A percentile compares a stretch with the other conserved stretches of the same genome.
These are phyloP conservation scores for Aspergillus biplanus DNA, from an alignment of 495 filamentous ascomycete species.

Conservation along the genomic window DNA sequence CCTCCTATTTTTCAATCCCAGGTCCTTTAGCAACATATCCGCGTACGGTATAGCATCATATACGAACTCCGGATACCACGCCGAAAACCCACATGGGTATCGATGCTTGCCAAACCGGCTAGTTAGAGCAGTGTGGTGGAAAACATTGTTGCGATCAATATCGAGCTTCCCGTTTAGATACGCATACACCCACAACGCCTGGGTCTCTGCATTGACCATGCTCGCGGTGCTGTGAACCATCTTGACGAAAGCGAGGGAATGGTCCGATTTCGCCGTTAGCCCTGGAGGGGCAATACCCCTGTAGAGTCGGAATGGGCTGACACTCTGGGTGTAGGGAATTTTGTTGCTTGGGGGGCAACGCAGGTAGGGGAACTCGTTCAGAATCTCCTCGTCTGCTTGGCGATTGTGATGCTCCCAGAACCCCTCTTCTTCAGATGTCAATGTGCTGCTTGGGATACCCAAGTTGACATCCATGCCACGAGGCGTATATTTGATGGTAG, in stretches of 20 bases:
- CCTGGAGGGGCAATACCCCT: slow-evolving; percentile 70
- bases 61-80: slow-evolving; percentile 65
- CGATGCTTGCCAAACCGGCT: slow-evolving; percentile 69
- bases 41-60: slow-evolving; percentile 76
- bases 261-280: slow-evolving; percentile 49
- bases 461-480: slow-evolving; percentile 44
- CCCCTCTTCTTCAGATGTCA: slow-evolving; percentile 24
- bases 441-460: slow-evolving; percentile 37
- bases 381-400: slow-evolving; percentile 67
- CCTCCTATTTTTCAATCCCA: slow-evolving; percentile 53
- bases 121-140: slow-evolving; percentile 61
- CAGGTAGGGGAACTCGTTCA: slow-evolving; percentile 65
- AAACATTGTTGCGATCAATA: slow-evolving; percentile 28
- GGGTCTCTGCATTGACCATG: slow-evolving; percentile 60
- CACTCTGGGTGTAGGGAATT: slow-evolving; percentile 33
- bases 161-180: slow-evolving; percentile 54
- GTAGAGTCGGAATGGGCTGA: slow-evolving; percentile 55
- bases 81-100: slow-evolving; percentile 64
- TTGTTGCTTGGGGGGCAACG: slow-evolving; percentile 44
- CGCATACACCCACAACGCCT: slow-evolving; percentile 72
- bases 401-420: slow-evolving; percentile 9
- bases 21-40: slow-evolving; percentile 67
- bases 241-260: slow-evolving; percentile 70
- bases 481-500: slow-evolving; percentile 65
- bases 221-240: slow-evolving; percentile 62